Evolutionary conservation across 2,329 filamentous ascomycete genomes (phyloP).

Genomic region (Aspergillus nomiae): DNA sequence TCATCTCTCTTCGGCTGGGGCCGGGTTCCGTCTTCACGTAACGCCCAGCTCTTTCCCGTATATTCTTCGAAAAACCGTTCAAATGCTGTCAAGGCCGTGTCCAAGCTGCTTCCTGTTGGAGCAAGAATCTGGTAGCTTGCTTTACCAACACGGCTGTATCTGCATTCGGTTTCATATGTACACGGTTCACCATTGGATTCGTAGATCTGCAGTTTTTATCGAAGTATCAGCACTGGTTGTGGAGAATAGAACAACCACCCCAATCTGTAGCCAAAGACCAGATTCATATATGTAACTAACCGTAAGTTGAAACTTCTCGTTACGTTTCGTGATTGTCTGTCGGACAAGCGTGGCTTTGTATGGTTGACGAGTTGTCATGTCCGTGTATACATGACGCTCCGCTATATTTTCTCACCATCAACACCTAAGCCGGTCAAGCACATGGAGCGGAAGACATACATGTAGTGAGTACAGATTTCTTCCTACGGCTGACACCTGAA

Average conservation of each 20-base stretch:
- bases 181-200: slow-evolving; percentile 63
- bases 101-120: slow-evolving; percentile 32
- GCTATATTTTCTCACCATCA: slow-evolving; percentile 40
- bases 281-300: slow-evolving; percentile 39
- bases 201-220: slow-evolving; percentile 58
- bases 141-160: slow-evolving; percentile 40
- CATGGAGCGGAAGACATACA: slow-evolving; percentile 2
- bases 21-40: slow-evolving; percentile 31
- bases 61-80: slow-evolving; percentile 59
- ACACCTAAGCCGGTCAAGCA: not conserved
- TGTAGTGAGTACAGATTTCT: not conserved
- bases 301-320: slow-evolving; percentile 62
- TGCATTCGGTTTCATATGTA: slow-evolving; percentile 63
- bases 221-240: not conserved
- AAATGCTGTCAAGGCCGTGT: slow-evolving; percentile 55
- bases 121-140: slow-evolving; percentile 36
- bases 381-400: slow-evolving; percentile 66
- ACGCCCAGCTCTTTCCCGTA: slow-evolving; percentile 63
- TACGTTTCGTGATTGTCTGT: slow-evolving; percentile 50
- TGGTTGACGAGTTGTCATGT: slow-evolving; percentile 59
- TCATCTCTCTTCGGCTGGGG: slow-evolving; percentile 25
- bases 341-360: slow-evolving; percentile 67
- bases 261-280: not conserved
- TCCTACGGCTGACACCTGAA: not conserved
- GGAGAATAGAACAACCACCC: not conserved